Percentiles rank a stretch among this genome's conserved stretches.
phyloP scores from a whole-genome alignment of 1,284 basidiomycete species.

The Irpex sp. region DNA sequence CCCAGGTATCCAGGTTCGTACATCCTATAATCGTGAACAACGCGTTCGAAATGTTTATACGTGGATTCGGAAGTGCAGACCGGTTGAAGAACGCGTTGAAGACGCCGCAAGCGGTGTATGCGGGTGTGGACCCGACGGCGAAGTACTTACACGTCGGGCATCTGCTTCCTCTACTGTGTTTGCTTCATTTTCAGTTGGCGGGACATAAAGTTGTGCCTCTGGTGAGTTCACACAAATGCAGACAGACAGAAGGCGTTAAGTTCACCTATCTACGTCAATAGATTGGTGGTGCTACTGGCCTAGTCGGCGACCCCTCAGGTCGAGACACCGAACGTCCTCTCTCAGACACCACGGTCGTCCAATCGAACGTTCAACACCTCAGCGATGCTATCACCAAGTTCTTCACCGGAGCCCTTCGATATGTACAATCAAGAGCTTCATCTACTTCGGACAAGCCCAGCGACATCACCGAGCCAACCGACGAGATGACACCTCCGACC shows the following conservation, averaged over 20 bases:
- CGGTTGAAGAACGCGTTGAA: constrained; percentile 32
- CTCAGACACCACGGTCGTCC: constrained; percentile 54
- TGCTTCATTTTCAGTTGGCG: constrained; percentile 82
- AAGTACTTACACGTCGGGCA: constrained; percentile 90
- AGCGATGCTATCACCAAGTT: constrained; percentile 64
- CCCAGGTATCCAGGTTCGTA: constrained; percentile 27
- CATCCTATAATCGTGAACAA: neutral
- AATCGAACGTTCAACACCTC: constrained; percentile 66
- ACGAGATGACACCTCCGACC: constrained; percentile 26
- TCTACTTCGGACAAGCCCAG: constrained; percentile 9
- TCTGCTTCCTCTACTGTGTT: constrained; percentile 79
- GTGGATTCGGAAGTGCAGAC: constrained; percentile 24
- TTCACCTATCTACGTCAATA: constrained; percentile 25
- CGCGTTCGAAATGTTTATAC: constrained; percentile 5
- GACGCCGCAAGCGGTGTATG: constrained; percentile 66
- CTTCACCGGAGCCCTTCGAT: constrained; percentile 61
- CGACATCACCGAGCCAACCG: neutral
- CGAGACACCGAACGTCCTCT: constrained; percentile 78
- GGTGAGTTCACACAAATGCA: constrained; percentile 7
- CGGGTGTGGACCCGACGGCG: constrained; percentile 92
- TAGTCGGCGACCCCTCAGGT: constrained; percentile 96
- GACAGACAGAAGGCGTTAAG: no score
- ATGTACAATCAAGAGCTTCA: constrained; percentile 39
- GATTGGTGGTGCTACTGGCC: constrained; percentile 95
- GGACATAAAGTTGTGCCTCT: constrained; percentile 83